Base-by-base conservation (phyloP, 495 filamentous ascomycete genomes). In the Aspergillus asperescens region DNA sequence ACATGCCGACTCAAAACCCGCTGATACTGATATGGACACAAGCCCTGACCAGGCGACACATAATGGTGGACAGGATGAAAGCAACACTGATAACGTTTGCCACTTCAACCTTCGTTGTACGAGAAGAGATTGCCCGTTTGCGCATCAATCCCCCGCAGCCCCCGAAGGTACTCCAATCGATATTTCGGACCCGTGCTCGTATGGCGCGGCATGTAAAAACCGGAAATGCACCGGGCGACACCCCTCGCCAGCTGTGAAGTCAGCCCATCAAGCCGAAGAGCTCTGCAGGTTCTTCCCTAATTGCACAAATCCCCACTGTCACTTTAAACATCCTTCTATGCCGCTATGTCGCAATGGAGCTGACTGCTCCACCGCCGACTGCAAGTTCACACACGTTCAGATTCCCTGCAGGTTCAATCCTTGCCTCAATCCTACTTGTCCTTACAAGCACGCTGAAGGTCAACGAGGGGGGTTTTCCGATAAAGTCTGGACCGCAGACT, bases 201-300 rank as follows among this genome's bases (percentile, higher is more conserved):
- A 83, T 64, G 93, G 90, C 12, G 89, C 81, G 4, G 88, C 89
- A 16, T 99, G 93, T 81, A 93, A 90, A 67, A 99, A 96, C 72
- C 76, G 79, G 32, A 99, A 99, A 68, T 99, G 93, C 61, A 86
- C 86, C 1, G 91, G 82, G 20, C 84, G 87, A 9, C 93, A 99
- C 65, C 93, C 93, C 5, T 97, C 93, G 16, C 93, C 94, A 9
- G 89, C 92, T 8, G 77, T 84, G 54, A 87, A 83, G 64, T 65
- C 78, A 28, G 82, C 82, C 10, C 85, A 89, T 68, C 86, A 93
- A 65, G 78, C 83, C 42, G 87, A 95, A 63, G 80, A 84, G 63
- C 84, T 95, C 61, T 99, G 93, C 84, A 87, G 83, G 61, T 99
- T 92, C 77, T 96, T 83, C 67, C 90, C 93, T 34, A 87, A 96